phyloP scores from a whole-genome alignment of 768 basidiomycete species.

The Leccinum subgranulosum region DNA sequence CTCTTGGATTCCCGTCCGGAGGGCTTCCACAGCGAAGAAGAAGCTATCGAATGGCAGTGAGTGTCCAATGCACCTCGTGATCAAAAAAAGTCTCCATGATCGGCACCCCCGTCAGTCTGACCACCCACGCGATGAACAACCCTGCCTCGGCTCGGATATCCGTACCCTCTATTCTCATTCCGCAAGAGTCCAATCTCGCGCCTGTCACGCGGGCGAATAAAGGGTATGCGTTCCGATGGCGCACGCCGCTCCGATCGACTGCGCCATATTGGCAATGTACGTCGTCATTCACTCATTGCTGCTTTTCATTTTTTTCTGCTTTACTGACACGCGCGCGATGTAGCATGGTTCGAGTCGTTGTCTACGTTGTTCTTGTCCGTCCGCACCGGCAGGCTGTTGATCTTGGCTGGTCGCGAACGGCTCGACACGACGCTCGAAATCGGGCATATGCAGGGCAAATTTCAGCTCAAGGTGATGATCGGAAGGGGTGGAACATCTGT shows the following conservation, averaged over 20 bases:
- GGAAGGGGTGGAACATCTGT: slow-evolving; percentile 49
- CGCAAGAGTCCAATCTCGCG: slow-evolving; percentile 37
- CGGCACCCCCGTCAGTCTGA: slow-evolving; percentile 49
- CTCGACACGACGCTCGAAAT: slow-evolving; percentile 94
- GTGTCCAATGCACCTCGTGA: slow-evolving; percentile 30
- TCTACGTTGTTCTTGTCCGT: slow-evolving; percentile 76
- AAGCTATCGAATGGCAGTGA: slow-evolving; percentile 95
- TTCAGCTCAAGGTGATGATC: slow-evolving; percentile 81
- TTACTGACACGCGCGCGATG: not conserved
- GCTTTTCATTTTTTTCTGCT: not conserved
- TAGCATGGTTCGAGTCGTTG: slow-evolving; percentile 90
- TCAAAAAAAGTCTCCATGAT: not conserved
- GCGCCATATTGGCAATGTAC: slow-evolving; percentile 88
- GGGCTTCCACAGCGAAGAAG: slow-evolving; percentile 79
- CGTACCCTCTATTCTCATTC: slow-evolving; percentile 73
- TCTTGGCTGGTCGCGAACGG: slow-evolving; percentile 90
- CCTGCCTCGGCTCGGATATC: slow-evolving; percentile 81
- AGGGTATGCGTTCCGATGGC: slow-evolving; percentile 57
- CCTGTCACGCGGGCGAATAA: slow-evolving; percentile 27
- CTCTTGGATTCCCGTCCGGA: slow-evolving; percentile 84
- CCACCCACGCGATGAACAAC: slow-evolving; percentile 82
- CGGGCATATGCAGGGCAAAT: slow-evolving; percentile 95
- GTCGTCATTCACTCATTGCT: slow-evolving; percentile 16
- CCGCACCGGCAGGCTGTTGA: slow-evolving; percentile 78
- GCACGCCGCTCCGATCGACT: slow-evolving; percentile 78